These are phyloP conservation scores for Nyctanthes arbortristis DNA, from an alignment of 257 asterid species.

Conservation along the genomic window DNA sequence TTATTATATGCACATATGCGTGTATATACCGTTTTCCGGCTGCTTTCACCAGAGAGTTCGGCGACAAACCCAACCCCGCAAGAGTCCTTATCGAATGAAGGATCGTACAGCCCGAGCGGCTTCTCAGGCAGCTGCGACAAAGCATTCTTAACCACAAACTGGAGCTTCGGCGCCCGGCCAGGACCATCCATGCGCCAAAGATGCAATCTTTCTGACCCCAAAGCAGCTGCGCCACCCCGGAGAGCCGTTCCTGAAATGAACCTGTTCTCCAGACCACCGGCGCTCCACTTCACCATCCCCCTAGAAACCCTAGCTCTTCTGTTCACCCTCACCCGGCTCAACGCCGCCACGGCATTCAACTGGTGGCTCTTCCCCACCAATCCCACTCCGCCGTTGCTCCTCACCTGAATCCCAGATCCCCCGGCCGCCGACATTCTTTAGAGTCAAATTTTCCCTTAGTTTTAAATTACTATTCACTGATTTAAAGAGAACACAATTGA, in stretches of 20 bases:
- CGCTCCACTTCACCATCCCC: conserved; percentile 33
- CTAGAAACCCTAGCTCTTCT: conserved; percentile 38
- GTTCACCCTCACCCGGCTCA: conserved; percentile 34
- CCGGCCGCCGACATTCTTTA: conserved; percentile 66
- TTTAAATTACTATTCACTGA: neutral
- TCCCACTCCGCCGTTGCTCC: conserved; percentile 25
- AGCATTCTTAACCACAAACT: conserved; percentile 57
- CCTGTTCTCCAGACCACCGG: conserved; percentile 35
- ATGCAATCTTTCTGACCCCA: conserved; percentile 52
- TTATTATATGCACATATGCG: too few species aligned
- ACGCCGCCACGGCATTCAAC: conserved; percentile 70
- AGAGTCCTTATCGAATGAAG: conserved; percentile 91
- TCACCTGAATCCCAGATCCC: conserved; percentile 47
- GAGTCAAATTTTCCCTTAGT: neutral
- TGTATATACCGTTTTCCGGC: conserved; percentile 79
- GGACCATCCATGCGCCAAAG: conserved; percentile 63
- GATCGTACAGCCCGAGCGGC: conserved; percentile 95
- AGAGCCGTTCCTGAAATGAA: conserved; percentile 51
- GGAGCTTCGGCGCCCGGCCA: conserved; percentile 54
- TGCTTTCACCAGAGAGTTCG: conserved; percentile 91
- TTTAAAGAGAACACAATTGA: neutral
- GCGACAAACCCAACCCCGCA: conserved; percentile 99
- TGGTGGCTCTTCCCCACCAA: conserved; percentile 59
- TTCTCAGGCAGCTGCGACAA: conserved; percentile 91
- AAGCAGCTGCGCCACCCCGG: conserved; percentile 29